Conservation (phyloP, 1,284 basidiomycete species). For the Ustilago xerochloae region DNA sequence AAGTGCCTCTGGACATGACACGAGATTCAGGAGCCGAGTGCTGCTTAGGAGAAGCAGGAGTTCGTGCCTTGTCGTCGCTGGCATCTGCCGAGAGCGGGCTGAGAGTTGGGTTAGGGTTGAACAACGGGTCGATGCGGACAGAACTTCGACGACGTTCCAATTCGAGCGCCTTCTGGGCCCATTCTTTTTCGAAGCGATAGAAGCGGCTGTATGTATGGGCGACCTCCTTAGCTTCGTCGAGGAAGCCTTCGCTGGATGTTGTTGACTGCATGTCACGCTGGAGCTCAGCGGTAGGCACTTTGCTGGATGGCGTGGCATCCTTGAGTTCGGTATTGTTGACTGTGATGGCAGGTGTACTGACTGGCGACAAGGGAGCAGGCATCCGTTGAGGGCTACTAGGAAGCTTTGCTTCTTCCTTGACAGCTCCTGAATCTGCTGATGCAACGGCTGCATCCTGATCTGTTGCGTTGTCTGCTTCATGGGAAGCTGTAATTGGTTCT, state of each 20-base stretch:
- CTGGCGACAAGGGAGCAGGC: conserved; percentile 7
- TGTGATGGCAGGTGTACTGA: conserved; percentile 20
- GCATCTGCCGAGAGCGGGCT: conserved; percentile 14
- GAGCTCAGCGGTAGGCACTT: conserved; percentile 1
- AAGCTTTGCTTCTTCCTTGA: neutral
- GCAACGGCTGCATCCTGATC: too few species aligned
- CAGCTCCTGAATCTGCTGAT: neutral
- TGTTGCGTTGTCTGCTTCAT: neutral
- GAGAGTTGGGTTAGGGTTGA: conserved; percentile 21
- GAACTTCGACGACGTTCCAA: conserved; percentile 46
- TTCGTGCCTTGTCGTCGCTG: conserved; percentile 5
- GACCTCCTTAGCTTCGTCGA: conserved; percentile 36
- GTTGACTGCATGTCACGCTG: conserved; percentile 16
- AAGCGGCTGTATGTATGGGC: conserved; percentile 41
- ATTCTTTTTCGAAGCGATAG: conserved; percentile 49
- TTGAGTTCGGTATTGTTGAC: conserved; percentile 10
- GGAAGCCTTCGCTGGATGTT: conserved; percentile 10
- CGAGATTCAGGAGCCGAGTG: conserved; percentile 41
- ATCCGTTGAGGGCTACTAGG: neutral
- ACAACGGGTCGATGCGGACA: conserved; percentile 36
- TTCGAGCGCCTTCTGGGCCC: conserved; percentile 47
- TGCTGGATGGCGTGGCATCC: neutral
- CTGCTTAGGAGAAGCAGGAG: conserved; percentile 20
- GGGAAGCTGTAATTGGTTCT: conserved; percentile 19
- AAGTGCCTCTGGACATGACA: conserved; percentile 31